phyloP scores from a whole-genome alignment of 805 yeast genomes.

The Metschnikowia peoriensis region DNA sequence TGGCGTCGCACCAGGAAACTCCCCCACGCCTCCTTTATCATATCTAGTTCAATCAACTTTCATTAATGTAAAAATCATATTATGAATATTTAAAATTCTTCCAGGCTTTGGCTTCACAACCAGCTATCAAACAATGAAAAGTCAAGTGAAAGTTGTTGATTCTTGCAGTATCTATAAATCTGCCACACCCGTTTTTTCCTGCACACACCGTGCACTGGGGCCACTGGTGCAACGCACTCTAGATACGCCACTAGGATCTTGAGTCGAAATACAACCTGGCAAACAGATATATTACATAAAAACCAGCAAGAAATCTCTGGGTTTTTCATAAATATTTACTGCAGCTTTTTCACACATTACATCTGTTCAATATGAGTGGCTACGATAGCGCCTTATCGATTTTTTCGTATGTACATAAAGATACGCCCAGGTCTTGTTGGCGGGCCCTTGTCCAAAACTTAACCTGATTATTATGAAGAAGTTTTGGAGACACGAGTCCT shows the following conservation, averaged over 20 bases:
- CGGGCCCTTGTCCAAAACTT: background rate
- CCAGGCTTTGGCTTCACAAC: too few species aligned
- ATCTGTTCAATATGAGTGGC: conserved; percentile 72
- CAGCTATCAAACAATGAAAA: too few species aligned
- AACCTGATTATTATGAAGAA: background rate
- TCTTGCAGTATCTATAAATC: too few species aligned
- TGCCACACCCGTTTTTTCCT: background rate
- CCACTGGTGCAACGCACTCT: conserved; percentile 4
- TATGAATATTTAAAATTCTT: too few species aligned
- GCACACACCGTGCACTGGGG: background rate
- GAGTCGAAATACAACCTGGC: background rate
- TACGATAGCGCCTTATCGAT: conserved; percentile 98
- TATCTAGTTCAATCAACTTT: too few species aligned
- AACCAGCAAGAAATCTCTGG: background rate
- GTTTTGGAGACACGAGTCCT: background rate
- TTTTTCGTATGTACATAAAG: conserved; percentile 68
- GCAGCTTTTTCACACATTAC: background rate
- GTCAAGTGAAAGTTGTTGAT: background rate
- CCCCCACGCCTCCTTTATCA: background rate
- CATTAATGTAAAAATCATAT: too few species aligned
- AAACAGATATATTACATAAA: too few species aligned
- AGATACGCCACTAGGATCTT: conserved; percentile 7
- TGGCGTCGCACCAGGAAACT: background rate
- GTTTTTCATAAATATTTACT: background rate
- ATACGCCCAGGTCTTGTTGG: background rate